phyloP scores from a whole-genome alignment of 495 filamentous ascomycete species.

The Hyaloscypha hepaticicola region DNA sequence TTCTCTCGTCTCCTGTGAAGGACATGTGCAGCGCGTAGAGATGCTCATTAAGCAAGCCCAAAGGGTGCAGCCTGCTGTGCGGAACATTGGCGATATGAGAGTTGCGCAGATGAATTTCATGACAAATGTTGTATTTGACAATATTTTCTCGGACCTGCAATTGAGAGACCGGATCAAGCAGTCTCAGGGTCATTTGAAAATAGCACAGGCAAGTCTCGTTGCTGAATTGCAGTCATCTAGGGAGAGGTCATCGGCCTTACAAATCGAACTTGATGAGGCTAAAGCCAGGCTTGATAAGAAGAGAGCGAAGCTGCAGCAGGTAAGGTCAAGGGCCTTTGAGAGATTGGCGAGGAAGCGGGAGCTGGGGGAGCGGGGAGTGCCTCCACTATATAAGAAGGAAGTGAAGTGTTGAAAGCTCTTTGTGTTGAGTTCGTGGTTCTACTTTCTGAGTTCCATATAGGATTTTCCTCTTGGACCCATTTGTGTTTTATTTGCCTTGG shows the following conservation, averaged over 20 bases:
- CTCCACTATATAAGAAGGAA: background rate
- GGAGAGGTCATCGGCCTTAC: constrained; percentile 25
- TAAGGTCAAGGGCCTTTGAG: constrained; percentile 37
- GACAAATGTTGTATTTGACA: constrained; percentile 47
- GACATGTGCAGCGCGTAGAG: constrained; percentile 36
- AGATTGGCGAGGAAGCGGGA: constrained; percentile 9
- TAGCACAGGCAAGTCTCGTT: constrained; percentile 29
- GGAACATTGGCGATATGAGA: constrained; percentile 22
- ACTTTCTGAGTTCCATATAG: too few relatives aligned
- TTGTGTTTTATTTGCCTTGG: too few relatives aligned
- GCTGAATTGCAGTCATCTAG: constrained; percentile 26
- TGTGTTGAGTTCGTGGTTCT: too few relatives aligned
- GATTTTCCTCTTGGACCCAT: too few relatives aligned
- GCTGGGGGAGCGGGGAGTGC: background rate
- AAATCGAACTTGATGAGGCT: constrained; percentile 26
- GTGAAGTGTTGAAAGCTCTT: background rate
- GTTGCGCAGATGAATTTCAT: constrained; percentile 41
- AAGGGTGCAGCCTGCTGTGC: constrained; percentile 33
- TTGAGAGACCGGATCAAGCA: constrained; percentile 47
- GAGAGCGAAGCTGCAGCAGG: constrained; percentile 40
- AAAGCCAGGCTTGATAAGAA: constrained; percentile 34
- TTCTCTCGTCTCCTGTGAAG: constrained; percentile 37
- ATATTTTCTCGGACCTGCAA: constrained; percentile 46
- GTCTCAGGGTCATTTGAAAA: constrained; percentile 33
- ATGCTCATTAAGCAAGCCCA: constrained; percentile 35